phyloP scores from a whole-genome alignment of 306 rosid genomes.

The Quercus alba region DNA sequence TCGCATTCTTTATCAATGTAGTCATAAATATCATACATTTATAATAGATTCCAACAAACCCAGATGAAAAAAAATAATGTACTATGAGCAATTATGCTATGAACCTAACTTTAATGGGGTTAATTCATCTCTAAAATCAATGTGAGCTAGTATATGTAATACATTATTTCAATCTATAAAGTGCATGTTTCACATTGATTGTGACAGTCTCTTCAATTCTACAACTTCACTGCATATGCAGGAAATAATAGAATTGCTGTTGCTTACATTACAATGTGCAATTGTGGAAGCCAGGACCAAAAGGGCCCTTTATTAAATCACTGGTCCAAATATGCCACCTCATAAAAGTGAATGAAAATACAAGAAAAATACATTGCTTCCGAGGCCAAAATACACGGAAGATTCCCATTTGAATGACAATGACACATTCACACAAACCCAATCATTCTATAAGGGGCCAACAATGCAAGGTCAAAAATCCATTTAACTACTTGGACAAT shows the following conservation, averaged over 20 bases:
- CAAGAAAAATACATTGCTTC: conserved; percentile 6
- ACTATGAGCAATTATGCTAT: no score
- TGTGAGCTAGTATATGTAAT: not conserved
- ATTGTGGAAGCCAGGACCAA: conserved; percentile 10
- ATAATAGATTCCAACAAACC: not conserved
- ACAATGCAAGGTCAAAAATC: not conserved
- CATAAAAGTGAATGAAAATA: conserved; percentile 14
- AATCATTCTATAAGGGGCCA: conserved; percentile 14
- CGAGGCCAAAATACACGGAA: conserved; percentile 22
- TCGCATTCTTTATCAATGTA: no score
- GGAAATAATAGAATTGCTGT: no score
- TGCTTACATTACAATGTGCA: conserved; percentile 20
- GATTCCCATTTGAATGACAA: conserved; percentile 22
- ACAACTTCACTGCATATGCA: no score
- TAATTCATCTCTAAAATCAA: not conserved
- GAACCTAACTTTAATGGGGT: no score
- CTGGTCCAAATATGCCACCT: no score
- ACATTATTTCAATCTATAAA: not conserved
- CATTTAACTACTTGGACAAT: no score
- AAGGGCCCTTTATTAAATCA: no score
- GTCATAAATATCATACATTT: no score
- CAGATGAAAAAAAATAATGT: not conserved
- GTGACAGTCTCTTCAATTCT: not conserved
- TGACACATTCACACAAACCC: not conserved
- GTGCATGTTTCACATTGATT: not conserved